Percentiles rank a stretch among this genome's conserved stretches.
Evolutionary conservation across 331 rosid genomes (phyloP).

Genomic region (Pyrus hybrid): DNA sequence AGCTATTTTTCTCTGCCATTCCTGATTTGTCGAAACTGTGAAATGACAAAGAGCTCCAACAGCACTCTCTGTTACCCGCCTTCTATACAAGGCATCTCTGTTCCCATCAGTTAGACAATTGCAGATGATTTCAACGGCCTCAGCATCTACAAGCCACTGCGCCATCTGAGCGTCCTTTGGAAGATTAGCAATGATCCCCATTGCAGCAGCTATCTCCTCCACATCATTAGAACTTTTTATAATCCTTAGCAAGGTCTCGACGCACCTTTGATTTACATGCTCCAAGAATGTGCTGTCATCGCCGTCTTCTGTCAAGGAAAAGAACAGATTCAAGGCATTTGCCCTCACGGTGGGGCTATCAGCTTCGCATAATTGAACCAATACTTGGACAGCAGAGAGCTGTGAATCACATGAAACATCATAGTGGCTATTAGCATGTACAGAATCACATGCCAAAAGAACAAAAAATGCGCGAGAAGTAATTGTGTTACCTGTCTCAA

Average conservation of each 20-base stretch:
- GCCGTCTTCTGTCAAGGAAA: constrained; percentile 35
- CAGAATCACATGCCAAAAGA: neutral
- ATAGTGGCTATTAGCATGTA: neutral
- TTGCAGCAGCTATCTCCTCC: constrained; percentile 45
- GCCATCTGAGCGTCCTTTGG: constrained; percentile 30
- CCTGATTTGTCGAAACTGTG: constrained; percentile 47
- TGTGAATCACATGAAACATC: constrained; percentile 12
- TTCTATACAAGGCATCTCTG: constrained; percentile 23
- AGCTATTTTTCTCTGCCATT: constrained; percentile 56
- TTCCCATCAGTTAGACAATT: constrained; percentile 29
- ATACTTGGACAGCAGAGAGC: constrained; percentile 54
- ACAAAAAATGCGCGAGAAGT: neutral
- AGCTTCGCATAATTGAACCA: constrained; percentile 46
- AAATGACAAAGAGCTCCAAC: constrained; percentile 49
- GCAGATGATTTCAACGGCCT: constrained; percentile 31
- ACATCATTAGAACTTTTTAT: constrained; percentile 24
- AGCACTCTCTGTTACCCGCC: constrained; percentile 35
- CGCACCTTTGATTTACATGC: constrained; percentile 42
- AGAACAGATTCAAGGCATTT: constrained; percentile 43
- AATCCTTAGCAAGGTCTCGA: constrained; percentile 35
- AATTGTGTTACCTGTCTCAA: constrained; percentile 39
- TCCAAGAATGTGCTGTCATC: constrained; percentile 28
- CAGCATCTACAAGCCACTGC: constrained; percentile 42
- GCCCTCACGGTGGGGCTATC: constrained; percentile 26
- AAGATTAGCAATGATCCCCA: constrained; percentile 46